Evolutionary conservation across 2,329 filamentous ascomycete species (phyloP).

Genomic region (Ophiostoma tasmaniense): DNA sequence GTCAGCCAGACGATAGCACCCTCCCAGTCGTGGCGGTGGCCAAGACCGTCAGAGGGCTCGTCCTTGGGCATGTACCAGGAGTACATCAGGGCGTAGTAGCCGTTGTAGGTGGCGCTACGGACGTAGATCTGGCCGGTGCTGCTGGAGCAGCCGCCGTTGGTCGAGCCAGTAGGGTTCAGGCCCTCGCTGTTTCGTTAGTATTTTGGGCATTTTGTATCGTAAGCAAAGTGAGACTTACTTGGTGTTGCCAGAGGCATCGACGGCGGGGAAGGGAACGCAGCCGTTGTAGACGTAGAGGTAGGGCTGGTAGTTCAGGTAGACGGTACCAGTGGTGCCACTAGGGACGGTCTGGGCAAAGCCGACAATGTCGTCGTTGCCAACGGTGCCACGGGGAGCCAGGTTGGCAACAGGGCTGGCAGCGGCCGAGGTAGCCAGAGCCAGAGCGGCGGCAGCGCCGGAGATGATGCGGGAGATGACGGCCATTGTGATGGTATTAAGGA

Average conservation of each 20-base stretch:
- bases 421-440: conserved; percentile 6
- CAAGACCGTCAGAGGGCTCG: conserved; percentile 28
- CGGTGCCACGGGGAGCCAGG: conserved; percentile 24
- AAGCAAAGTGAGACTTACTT: too few relatives aligned
- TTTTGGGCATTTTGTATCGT: too few relatives aligned
- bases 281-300: conserved; percentile 47
- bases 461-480: conserved; percentile 16
- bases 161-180: not conserved
- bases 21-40: conserved; percentile 37
- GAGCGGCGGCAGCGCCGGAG: conserved; percentile 5
- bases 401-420: conserved; percentile 4
- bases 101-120: conserved; percentile 24
- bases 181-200: conserved; percentile 30
- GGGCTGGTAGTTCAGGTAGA: conserved; percentile 50
- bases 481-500: not conserved
- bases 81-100: conserved; percentile 33
- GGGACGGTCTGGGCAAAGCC: conserved; percentile 48
- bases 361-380: conserved; percentile 33
- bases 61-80: conserved; percentile 41
- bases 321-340: conserved; percentile 33
- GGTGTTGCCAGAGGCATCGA: conserved; percentile 49
- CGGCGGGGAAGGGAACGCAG: conserved; percentile 55
- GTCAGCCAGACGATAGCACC: conserved; percentile 27
- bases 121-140: conserved; percentile 33
- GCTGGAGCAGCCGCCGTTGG: conserved; percentile 28